Conservation (phyloP, 176 grass and related monocot genomes). For the Cenchrus purpureus region DNA sequence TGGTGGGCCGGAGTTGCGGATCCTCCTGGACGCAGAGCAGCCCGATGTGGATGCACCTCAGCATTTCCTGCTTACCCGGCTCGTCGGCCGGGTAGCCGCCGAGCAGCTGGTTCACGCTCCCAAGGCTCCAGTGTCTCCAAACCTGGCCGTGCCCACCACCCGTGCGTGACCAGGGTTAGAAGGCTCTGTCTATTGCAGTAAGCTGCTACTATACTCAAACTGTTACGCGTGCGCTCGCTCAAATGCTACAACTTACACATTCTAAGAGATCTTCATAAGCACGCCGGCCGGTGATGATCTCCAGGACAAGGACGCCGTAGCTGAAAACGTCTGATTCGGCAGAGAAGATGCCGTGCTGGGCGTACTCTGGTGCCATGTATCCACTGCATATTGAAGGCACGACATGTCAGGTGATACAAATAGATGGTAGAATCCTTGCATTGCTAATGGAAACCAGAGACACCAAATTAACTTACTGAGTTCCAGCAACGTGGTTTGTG, state of each 20-base stretch:
- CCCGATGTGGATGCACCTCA: no score
- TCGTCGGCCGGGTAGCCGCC: not conserved
- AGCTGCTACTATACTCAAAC: no score
- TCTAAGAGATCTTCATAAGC: constrained; percentile 29
- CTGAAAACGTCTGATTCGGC: constrained; percentile 67
- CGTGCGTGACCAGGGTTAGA: not conserved
- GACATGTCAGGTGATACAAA: not conserved
- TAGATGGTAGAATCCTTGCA: no score
- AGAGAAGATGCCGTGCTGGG: constrained; percentile 48
- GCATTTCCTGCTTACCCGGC: no score
- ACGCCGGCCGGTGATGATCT: constrained; percentile 51
- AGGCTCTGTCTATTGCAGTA: not conserved
- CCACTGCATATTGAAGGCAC: constrained; percentile 38
- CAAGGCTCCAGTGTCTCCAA: constrained; percentile 44
- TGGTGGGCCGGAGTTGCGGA: constrained; percentile 40
- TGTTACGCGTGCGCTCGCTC: no score
- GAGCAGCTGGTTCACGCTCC: constrained; percentile 20
- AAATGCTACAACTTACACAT: not conserved
- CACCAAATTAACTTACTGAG: constrained; percentile 37
- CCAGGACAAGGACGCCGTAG: constrained; percentile 57
- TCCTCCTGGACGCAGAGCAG: constrained; percentile 20
- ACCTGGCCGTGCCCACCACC: constrained; percentile 14
- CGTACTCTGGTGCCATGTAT: constrained; percentile 71
- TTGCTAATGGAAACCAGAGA: no score
- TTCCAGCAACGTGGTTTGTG: constrained; percentile 54